Percentiles rank a stretch among this genome's conserved stretches.
Conservation (phyloP, 2,329 filamentous ascomycete species). For the Botryosphaeria dothidea region DNA sequence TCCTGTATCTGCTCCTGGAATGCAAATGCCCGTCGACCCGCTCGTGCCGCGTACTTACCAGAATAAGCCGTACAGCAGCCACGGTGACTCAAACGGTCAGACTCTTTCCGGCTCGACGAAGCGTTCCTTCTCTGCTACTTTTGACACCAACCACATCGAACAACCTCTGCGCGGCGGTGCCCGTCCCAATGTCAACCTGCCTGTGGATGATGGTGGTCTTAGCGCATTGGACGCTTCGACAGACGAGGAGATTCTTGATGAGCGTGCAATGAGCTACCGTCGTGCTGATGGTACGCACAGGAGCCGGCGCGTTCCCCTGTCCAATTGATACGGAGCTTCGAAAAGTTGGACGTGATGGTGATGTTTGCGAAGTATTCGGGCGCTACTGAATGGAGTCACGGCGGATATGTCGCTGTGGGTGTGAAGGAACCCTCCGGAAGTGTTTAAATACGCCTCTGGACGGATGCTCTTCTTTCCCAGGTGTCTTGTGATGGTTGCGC, state of each 20-base stretch:
- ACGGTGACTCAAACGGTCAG: conserved; percentile 14
- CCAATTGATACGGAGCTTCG: neutral
- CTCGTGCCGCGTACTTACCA: conserved; percentile 16
- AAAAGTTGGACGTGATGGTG: too few species aligned
- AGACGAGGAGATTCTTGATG: conserved; percentile 42
- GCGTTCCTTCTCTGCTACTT: conserved; percentile 48
- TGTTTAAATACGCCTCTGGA: neutral
- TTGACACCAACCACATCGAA: conserved; percentile 45
- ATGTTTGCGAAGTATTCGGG: neutral
- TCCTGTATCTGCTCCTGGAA: conserved; percentile 32
- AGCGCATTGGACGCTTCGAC: conserved; percentile 28
- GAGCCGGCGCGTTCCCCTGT: conserved; percentile 35
- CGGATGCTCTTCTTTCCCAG: neutral
- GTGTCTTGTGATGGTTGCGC: neutral
- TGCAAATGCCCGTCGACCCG: conserved; percentile 21
- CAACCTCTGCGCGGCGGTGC: conserved; percentile 48
- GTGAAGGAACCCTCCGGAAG: neutral
- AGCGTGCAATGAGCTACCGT: conserved; percentile 47
- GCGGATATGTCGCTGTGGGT: neutral
- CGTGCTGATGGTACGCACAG: conserved; percentile 48
- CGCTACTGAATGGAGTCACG: neutral
- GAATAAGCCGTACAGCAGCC: conserved; percentile 27
- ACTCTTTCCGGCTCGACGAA: conserved; percentile 41
- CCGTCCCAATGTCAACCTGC: conserved; percentile 37
- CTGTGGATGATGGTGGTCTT: conserved; percentile 30